Base-by-base conservation (phyloP, 495 filamentous ascomycete genomes). In the Podospora pseudoanserina region DNA sequence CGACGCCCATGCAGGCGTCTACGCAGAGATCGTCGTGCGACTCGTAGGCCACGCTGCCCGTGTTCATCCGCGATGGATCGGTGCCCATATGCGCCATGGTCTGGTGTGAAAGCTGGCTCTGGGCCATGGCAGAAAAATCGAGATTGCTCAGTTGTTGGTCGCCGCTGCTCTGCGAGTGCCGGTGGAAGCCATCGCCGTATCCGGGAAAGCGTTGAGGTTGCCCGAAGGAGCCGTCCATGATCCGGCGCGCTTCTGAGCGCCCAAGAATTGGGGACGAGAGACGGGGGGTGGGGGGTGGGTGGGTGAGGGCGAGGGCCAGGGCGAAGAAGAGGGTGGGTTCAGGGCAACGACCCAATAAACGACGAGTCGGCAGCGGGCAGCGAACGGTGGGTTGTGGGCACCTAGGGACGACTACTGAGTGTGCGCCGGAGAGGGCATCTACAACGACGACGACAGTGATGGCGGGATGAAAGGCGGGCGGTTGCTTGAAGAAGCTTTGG, bases 21-120 rank as follows among this genome's bases (percentile, higher is more conserved):
- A 80, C 60, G 55, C 79, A 81, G n/a, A 76, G 69, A 66, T 81
- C 79, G 63, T 81, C 79, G 70, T 81, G 79, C 39, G 79, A 80
- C 53, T 71, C 70, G 27, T 73, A 70, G 19, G 67, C 64, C 39
- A 60, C 28, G 64, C 26, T 54, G 19, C 28, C 63, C 34, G 56
- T 64, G 55, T 69, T 44, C 19, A 70, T 13, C 23, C 68, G 61
- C 5, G 71, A 27, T 34, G 53, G 19, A 53, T 71, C 39, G 5
- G 39, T 39, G 30, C 23, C 32, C 26, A 28, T 44, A 18, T 18
- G 65, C 54, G n/a, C 28, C 53, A 39, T 71, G 65, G 20, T 30
- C 15, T 2, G 32, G 26, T 4, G n/a, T 61, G 16, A 68, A 58
- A 61, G 59, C 59, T 61, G 59, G n/a, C 16, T 30, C 26, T 61